Base-by-base conservation (phyloP, 2,329 filamentous ascomycete species). In the Cladosporium sp. region DNA sequence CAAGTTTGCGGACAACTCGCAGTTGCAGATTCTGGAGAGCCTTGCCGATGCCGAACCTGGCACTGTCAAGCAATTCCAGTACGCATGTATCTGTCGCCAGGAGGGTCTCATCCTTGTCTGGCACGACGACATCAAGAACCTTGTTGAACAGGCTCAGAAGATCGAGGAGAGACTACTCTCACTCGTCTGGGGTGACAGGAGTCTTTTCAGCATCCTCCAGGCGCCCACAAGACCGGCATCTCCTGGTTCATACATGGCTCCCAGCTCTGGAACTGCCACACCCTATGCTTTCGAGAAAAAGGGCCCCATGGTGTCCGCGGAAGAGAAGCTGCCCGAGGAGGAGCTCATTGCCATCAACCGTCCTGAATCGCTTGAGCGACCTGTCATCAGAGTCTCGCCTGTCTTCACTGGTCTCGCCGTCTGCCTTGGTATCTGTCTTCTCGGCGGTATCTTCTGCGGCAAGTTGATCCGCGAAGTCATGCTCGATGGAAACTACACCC, bases 371-470 rank as follows among this genome's bases (percentile, higher is more conserved):
- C 58, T 61, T 25, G 46, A 51, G 21, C 18, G 58, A 36, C 58
- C 58, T 13, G 58, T 61, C 21, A 14, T 61, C 16, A 48, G 58
- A 23, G 46, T 61, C 10, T 61, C 58, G 69, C 75, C 86, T 1
- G 70, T 82, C 58, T 80, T 86, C 57, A 83, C 84, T 5, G 80
- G 76, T 0, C 46, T 82, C 2, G 86, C 86, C 0, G 66, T 88
- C 46, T 75, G 79, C 4, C 74, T 89, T 5, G 77, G 83, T n/a
- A 73, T 85, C 21, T 69, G 73, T 4, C 85, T 84, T 43, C 76
- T 88, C 18, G 86, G 84, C 3, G 71, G 82, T 28, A 86, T 86
- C 64, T 86, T 81, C 76, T 79, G 26, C 7, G 58, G 84, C 65
- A 71, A 80, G 28, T 71, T 89, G 32, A 83, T 82, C 1, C 79